A percentile compares a stretch with the other conserved stretches of the same genome.
Conservation (phyloP, 2,329 filamentous ascomycete genomes). For the Chlorencoelia australis region DNA sequence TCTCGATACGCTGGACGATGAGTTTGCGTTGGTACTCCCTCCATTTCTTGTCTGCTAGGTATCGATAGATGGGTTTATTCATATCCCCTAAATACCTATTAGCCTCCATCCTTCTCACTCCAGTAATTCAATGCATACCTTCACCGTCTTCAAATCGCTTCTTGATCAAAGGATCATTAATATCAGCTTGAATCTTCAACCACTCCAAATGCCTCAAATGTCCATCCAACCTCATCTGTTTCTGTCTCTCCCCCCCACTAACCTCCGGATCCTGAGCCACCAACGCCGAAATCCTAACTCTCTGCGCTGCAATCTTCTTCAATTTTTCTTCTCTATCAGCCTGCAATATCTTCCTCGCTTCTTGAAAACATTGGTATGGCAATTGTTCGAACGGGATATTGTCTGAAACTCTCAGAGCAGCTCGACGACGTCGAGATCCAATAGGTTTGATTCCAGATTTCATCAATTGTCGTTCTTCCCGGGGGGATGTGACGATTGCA, state of each 20-base stretch:
- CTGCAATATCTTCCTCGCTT: constrained; percentile 74
- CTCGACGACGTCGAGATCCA: constrained; percentile 75
- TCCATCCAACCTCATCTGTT: constrained; percentile 56
- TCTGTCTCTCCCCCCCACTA: constrained; percentile 52
- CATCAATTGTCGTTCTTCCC: constrained; percentile 58
- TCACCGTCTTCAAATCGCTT: constrained; percentile 85
- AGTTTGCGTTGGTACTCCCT: constrained; percentile 69
- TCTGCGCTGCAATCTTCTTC: constrained; percentile 55
- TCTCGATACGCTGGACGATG: constrained; percentile 73
- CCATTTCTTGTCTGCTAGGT: constrained; percentile 84
- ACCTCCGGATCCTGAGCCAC: constrained; percentile 46
- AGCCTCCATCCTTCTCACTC: too few relatives aligned
- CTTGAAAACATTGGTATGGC: constrained; percentile 96
- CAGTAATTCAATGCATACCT: constrained; percentile 43
- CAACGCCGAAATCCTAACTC: constrained; percentile 58
- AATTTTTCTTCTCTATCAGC: constrained; percentile 77
- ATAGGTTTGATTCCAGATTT: constrained; percentile 60
- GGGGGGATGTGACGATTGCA: constrained; percentile 53
- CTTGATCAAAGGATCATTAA: constrained; percentile 92
- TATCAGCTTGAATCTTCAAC: constrained; percentile 82
- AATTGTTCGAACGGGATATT: constrained; percentile 79
- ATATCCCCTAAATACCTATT: constrained; percentile 72
- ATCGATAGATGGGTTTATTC: constrained; percentile 91
- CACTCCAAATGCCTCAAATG: constrained; percentile 65
- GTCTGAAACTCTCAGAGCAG: constrained; percentile 54